Evolutionary conservation across 2,329 filamentous ascomycete species (phyloP).

Genomic region (Mycosphaerella sp.): DNA sequence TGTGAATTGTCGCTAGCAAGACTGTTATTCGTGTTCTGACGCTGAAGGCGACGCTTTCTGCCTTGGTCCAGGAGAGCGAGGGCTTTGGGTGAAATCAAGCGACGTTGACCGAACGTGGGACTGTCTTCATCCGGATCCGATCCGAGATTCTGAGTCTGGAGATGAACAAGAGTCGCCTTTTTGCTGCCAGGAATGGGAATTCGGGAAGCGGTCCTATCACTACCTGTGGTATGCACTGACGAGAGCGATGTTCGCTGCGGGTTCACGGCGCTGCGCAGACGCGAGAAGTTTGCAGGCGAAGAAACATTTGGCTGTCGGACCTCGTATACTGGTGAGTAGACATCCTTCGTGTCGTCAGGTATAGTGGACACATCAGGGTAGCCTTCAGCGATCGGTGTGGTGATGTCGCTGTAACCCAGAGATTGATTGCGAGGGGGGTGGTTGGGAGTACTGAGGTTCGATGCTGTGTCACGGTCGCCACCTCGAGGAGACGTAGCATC

Average conservation of each 20-base stretch:
- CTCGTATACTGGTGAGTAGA: neutral
- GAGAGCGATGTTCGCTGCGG: constrained; percentile 1
- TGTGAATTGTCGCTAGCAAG: constrained; percentile 13
- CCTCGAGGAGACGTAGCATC: neutral
- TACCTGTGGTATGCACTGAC: neutral
- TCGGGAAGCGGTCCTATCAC: constrained; percentile 23
- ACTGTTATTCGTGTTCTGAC: constrained; percentile 17
- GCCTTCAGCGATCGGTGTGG: neutral
- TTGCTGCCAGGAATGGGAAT: constrained; percentile 27
- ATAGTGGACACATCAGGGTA: neutral
- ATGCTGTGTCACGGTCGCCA: neutral
- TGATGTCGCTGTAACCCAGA: neutral
- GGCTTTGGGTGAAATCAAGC: constrained; percentile 16
- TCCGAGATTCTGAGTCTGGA: constrained; percentile 16
- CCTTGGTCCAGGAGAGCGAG: constrained; percentile 28
- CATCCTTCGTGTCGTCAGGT: neutral
- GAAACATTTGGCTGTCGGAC: constrained; percentile 22
- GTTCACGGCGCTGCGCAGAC: neutral
- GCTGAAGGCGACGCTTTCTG: constrained; percentile 22
- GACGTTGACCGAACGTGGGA: constrained; percentile 11
- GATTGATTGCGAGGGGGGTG: constrained; percentile 7
- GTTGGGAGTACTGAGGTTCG: neutral
- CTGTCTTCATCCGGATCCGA: neutral
- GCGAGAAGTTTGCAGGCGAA: constrained; percentile 29
- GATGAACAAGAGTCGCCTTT: constrained; percentile 24